These are phyloP conservation scores for Colletotrichum sp. DNA, from an alignment of 2,329 filamentous ascomycete genomes.

Conservation along the genomic window DNA sequence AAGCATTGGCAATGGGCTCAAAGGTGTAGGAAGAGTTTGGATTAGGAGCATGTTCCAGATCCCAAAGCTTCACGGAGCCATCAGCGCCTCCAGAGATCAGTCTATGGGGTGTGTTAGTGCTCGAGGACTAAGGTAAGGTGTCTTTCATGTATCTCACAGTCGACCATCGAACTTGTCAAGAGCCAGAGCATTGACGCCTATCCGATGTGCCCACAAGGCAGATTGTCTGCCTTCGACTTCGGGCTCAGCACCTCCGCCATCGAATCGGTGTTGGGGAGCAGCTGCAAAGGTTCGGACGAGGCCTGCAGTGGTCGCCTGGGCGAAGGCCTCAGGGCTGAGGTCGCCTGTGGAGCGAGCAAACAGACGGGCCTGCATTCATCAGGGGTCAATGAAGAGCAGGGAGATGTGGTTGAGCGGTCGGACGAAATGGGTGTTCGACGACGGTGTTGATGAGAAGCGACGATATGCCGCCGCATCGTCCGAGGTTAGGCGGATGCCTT, in stretches of 20 bases:
- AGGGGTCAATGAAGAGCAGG: slow-evolving; percentile 8
- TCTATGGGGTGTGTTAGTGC: slow-evolving; percentile 40
- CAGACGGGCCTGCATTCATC: slow-evolving; percentile 75
- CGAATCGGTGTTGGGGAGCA: slow-evolving; percentile 71
- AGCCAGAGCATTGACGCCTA: slow-evolving; percentile 79
- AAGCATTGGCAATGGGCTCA: slow-evolving; percentile 57
- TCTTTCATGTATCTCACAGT: slow-evolving; percentile 54
- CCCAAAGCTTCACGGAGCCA: slow-evolving; percentile 84
- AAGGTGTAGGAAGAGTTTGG: slow-evolving; percentile 52
- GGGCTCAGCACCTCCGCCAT: slow-evolving; percentile 49
- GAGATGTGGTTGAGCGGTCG: not conserved
- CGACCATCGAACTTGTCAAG: slow-evolving; percentile 83
- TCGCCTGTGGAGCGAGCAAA: slow-evolving; percentile 78
- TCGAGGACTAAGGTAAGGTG: not conserved
- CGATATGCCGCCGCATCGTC: not conserved
- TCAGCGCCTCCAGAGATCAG: slow-evolving; percentile 87
- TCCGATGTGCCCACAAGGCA: slow-evolving; percentile 69
- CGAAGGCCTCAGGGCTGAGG: slow-evolving; percentile 66
- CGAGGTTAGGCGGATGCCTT: not conserved
- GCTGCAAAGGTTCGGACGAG: slow-evolving; percentile 74
- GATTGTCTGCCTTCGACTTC: slow-evolving; percentile 11
- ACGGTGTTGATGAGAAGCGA: not conserved
- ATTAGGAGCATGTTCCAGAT: slow-evolving; percentile 69
- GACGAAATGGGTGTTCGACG: not conserved
- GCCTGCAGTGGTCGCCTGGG: slow-evolving; percentile 67